Evolutionary conservation across 768 basidiomycete genomes (phyloP).

Genomic region (Sporobolomyces pararoseus): DNA sequence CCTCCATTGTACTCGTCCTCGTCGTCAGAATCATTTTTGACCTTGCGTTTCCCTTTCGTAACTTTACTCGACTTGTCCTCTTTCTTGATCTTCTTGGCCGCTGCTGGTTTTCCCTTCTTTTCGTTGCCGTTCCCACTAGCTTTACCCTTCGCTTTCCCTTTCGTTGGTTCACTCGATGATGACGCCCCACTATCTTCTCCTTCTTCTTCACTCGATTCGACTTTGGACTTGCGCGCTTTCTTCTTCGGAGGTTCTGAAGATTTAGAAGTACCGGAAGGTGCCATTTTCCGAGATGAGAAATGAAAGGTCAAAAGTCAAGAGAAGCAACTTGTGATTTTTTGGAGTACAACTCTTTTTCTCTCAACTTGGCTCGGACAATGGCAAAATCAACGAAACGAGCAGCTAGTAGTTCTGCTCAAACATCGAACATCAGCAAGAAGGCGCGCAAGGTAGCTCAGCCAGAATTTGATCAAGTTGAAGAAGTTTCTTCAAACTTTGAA

Average conservation of each 20-base stretch:
- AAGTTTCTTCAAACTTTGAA: constrained; percentile 3
- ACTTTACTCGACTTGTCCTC: constrained; percentile 10
- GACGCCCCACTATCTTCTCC: not conserved
- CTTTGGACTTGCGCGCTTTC: constrained; percentile 11
- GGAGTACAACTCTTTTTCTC: not conserved
- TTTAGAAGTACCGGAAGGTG: not conserved
- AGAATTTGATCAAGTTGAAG: not conserved
- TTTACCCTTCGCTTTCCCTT: constrained; percentile 18
- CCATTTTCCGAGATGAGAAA: not conserved
- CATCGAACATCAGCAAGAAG: constrained; percentile 6
- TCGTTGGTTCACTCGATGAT: not conserved
- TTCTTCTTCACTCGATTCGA: not conserved
- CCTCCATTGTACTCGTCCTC: constrained; percentile 2
- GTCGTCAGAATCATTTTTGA: constrained; percentile 31
- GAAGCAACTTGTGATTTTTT: not conserved
- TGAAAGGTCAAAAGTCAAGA: not conserved
- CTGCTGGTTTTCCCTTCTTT: not conserved
- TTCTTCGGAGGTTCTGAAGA: constrained; percentile 8
- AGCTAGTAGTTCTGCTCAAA: not conserved
- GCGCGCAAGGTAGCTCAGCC: not conserved
- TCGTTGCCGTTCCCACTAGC: not conserved
- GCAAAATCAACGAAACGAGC: not conserved
- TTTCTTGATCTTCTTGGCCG: constrained; percentile 15
- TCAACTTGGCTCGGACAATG: constrained; percentile 17
- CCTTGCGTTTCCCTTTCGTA: constrained; percentile 39